phyloP scores from a whole-genome alignment of 2,329 filamentous ascomycete genomes.

The Fusarium denticulatum region DNA sequence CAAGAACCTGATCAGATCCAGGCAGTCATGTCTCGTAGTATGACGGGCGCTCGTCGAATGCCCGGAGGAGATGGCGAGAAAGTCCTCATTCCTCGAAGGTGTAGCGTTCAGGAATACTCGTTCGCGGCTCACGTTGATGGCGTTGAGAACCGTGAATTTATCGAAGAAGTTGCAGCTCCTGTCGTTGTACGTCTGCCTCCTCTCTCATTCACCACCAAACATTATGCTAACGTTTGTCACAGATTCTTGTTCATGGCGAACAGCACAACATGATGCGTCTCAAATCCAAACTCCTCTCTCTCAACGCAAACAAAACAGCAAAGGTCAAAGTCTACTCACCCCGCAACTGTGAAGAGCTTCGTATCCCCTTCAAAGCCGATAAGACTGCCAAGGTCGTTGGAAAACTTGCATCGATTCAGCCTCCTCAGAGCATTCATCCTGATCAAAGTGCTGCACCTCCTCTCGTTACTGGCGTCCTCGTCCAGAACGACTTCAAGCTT shows the following conservation, averaged over 20 bases:
- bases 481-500: conserved; percentile 98
- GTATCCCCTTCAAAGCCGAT: conserved; percentile 94
- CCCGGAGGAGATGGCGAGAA: conserved; percentile 80
- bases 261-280: conserved; percentile 98
- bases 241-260: conserved; percentile 97
- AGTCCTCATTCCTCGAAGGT: conserved; percentile 89
- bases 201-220: background rate
- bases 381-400: conserved; percentile 97
- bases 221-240: conserved; percentile 14
- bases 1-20: conserved; percentile 95
- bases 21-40: conserved; percentile 85
- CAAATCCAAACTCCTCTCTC: conserved; percentile 92
- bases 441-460: conserved; percentile 46
- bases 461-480: conserved; percentile 87
- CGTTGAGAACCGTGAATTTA: conserved; percentile 94
- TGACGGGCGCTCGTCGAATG: conserved; percentile 68
- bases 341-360: conserved; percentile 92
- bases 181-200: conserved; percentile 77
- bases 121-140: conserved; percentile 98
- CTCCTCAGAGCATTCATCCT: conserved; percentile 58
- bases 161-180: conserved; percentile 90
- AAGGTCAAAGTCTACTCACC: conserved; percentile 95
- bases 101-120: conserved; percentile 92
- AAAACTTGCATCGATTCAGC: conserved; percentile 84
- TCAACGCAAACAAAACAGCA: conserved; percentile 81